Percentiles rank a stretch among this genome's conserved stretches.
phyloP scores from a whole-genome alignment of 1,139 yeast species.

The Magnusiomyces sp. region DNA sequence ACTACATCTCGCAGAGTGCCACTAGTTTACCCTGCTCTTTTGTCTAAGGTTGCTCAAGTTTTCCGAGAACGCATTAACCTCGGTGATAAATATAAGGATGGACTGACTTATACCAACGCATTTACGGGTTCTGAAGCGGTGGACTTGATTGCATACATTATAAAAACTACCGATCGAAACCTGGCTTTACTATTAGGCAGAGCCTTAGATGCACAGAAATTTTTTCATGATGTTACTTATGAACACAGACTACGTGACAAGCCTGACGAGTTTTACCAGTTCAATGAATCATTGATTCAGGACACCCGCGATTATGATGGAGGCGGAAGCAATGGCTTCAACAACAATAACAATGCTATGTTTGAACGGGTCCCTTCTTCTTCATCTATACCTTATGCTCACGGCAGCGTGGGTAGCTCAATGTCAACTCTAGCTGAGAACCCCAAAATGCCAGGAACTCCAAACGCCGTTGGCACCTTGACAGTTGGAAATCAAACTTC shows the following conservation, averaged over 20 bases:
- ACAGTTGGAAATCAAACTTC: background rate
- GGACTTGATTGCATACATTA: slow-evolving; percentile 73
- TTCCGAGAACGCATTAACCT: slow-evolving; percentile 64
- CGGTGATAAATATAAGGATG: slow-evolving; percentile 82
- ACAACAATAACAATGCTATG: slow-evolving; percentile 6
- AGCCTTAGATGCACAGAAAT: slow-evolving; percentile 87
- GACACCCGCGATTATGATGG: slow-evolving; percentile 16
- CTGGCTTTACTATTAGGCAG: slow-evolving; percentile 83
- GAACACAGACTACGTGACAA: slow-evolving; percentile 90
- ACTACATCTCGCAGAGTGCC: slow-evolving; percentile 47
- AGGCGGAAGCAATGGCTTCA: background rate
- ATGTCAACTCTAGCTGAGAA: slow-evolving; percentile 1
- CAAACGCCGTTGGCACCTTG: background rate
- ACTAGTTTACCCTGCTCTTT: slow-evolving; percentile 75
- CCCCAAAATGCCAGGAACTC: background rate
- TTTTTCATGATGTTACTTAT: slow-evolving; percentile 92
- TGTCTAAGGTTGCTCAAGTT: slow-evolving; percentile 75
- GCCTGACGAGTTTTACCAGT: slow-evolving; percentile 77
- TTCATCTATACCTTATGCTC: background rate
- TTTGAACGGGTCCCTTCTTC: slow-evolving; percentile 7
- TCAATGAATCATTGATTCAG: slow-evolving; percentile 45
- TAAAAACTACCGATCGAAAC: slow-evolving; percentile 85
- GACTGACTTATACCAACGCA: slow-evolving; percentile 89
- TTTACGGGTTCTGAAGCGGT: slow-evolving; percentile 95
- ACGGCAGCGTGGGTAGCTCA: background rate